Percentiles rank a stretch among this genome's conserved stretches.
Evolutionary conservation across 1,139 yeast species (phyloP).

Genomic region (Meyerozyma athensensis): DNA sequence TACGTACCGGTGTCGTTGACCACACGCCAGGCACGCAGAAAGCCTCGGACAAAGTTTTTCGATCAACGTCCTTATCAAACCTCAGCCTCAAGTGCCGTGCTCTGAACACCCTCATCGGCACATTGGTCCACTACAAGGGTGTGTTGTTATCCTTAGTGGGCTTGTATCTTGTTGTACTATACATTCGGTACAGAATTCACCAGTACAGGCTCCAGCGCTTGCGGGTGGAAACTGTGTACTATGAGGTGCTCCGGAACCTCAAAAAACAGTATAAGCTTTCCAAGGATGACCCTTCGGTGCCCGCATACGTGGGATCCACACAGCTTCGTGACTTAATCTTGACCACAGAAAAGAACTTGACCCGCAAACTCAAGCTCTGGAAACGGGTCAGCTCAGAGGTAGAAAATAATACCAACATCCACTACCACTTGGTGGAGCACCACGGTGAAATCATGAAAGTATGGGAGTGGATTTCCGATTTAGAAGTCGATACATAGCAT

Average conservation of each 20-base stretch:
- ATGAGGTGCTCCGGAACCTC: constrained; percentile 45
- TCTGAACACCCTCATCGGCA: constrained; percentile 49
- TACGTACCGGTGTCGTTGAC: constrained; percentile 25
- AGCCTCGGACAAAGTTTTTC: constrained; percentile 48
- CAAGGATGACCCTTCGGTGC: constrained; percentile 27
- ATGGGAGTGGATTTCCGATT: constrained; percentile 80
- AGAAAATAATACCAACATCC: constrained; percentile 64
- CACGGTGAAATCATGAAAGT: constrained; percentile 86
- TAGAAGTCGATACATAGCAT: constrained; percentile 10
- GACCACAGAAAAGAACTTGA: constrained; percentile 38
- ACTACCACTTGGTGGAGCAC: constrained; percentile 57
- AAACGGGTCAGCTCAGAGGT: constrained; percentile 50
- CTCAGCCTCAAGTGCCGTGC: constrained; percentile 58
- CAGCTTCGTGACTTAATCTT: constrained; percentile 74
- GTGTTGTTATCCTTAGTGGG: constrained; percentile 26
- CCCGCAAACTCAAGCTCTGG: constrained; percentile 57
- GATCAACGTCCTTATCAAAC: constrained; percentile 70
- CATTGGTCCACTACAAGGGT: constrained; percentile 40
- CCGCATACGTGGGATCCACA: constrained; percentile 61
- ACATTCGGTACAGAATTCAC: constrained; percentile 29
- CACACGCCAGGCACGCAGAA: constrained; percentile 28
- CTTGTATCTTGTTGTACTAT: constrained; percentile 17
- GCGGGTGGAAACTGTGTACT: constrained; percentile 31
- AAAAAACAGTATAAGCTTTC: constrained; percentile 31
- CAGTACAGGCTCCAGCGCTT: constrained; percentile 26